These are phyloP conservation scores for Melampsora larici-populina DNA, from an alignment of 1,284 basidiomycete species.

Conservation along the genomic window DNA sequence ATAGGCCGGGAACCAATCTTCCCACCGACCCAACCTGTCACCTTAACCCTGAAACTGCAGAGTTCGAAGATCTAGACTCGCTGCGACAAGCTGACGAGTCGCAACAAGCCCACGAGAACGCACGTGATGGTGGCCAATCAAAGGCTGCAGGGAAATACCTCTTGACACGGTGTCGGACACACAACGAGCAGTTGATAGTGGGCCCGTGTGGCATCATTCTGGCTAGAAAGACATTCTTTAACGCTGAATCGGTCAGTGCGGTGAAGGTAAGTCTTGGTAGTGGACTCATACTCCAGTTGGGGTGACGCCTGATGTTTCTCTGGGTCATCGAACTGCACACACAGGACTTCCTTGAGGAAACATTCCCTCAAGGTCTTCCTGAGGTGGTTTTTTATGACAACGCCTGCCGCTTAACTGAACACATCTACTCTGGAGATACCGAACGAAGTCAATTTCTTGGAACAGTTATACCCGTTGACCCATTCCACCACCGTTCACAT, in stretches of 20 bases:
- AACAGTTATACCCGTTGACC: no score
- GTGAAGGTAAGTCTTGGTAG: not conserved
- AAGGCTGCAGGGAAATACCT: not conserved
- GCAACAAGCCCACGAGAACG: not conserved
- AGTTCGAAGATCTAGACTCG: not conserved
- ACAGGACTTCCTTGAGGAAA: not conserved
- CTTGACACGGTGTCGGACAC: not conserved
- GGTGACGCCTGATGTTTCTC: not conserved
- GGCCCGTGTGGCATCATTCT: no score
- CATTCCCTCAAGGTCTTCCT: not conserved
- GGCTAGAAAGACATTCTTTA: not conserved
- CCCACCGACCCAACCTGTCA: not conserved
- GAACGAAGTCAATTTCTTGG: no score
- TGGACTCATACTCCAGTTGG: no score
- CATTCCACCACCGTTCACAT: no score
- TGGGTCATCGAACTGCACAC: not conserved
- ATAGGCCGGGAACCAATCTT: not conserved
- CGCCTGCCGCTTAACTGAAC: no score
- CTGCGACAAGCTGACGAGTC: no score
- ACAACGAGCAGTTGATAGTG: not conserved
- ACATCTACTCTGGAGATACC: no score
- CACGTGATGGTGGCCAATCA: not conserved
- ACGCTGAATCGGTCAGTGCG: not conserved
- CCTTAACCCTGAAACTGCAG: not conserved
- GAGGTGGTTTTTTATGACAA: not conserved